phyloP scores from a whole-genome alignment of 148 eudicot genomes.

The Amaranthus palmeri region DNA sequence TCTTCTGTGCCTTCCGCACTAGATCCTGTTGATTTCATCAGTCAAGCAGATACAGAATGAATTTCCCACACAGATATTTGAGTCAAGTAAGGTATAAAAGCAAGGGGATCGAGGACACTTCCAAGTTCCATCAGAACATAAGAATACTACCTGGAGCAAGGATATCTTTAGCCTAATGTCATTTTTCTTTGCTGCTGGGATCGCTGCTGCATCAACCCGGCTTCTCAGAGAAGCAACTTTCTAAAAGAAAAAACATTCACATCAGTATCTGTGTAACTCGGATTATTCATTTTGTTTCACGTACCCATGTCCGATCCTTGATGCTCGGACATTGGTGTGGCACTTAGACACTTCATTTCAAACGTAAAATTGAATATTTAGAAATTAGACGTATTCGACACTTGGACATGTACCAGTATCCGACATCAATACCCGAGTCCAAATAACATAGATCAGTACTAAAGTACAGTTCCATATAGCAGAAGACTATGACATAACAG shows the following conservation, averaged over 20 bases:
- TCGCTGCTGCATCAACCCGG: slow-evolving; percentile 64
- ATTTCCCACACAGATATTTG: background rate
- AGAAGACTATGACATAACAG: background rate
- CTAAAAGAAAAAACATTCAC: slow-evolving; percentile 31
- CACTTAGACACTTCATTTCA: too few species aligned
- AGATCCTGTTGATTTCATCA: slow-evolving; percentile 40
- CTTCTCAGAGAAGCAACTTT: slow-evolving; percentile 68
- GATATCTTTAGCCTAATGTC: slow-evolving; percentile 55
- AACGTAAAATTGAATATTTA: too few species aligned
- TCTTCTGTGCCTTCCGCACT: slow-evolving; percentile 69
- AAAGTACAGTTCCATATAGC: background rate
- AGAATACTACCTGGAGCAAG: slow-evolving; percentile 54
- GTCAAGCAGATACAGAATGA: background rate
- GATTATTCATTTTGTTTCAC: too few species aligned
- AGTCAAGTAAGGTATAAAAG: background rate
- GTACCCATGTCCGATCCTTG: too few species aligned
- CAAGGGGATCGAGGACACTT: background rate
- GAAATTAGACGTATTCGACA: too few species aligned
- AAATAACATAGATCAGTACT: too few species aligned
- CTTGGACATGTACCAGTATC: too few species aligned
- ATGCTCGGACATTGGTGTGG: too few species aligned
- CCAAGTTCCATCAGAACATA: background rate
- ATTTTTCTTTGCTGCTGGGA: slow-evolving; percentile 77
- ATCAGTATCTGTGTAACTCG: too few species aligned
- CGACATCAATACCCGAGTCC: too few species aligned